phyloP scores from a whole-genome alignment of 192 early-diverging fungal species.

The Coemansia sp. region DNA sequence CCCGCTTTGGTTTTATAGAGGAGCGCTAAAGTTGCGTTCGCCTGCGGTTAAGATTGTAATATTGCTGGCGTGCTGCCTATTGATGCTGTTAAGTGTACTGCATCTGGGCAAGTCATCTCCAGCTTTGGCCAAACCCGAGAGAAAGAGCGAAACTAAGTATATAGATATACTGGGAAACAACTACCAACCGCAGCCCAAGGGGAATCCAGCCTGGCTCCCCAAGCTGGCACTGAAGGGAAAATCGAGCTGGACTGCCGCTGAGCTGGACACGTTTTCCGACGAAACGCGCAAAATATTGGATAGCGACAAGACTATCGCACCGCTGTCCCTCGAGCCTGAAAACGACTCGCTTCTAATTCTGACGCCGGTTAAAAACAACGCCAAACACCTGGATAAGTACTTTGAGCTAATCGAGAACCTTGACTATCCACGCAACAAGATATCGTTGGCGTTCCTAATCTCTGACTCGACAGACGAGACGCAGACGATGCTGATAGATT shows the following conservation, averaged over 20 bases:
- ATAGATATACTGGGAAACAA: slow-evolving; percentile 30
- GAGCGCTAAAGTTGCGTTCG: too few species aligned
- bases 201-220: slow-evolving; percentile 42
- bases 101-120: neutral
- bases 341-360: slow-evolving; percentile 56
- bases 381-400: slow-evolving; percentile 56
- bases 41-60: too few species aligned
- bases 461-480: slow-evolving; percentile 63
- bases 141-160: neutral
- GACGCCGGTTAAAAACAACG: slow-evolving; percentile 67
- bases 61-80: slow-evolving; percentile 6
- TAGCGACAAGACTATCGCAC: slow-evolving; percentile 26
- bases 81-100: neutral
- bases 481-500: slow-evolving; percentile 50
- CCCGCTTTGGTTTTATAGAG: too few species aligned
- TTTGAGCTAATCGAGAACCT: slow-evolving; percentile 59
- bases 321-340: slow-evolving; percentile 26
- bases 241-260: neutral
- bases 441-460: slow-evolving; percentile 68
- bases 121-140: neutral
- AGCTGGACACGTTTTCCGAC: slow-evolving; percentile 7
- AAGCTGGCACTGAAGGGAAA: neutral
- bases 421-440: slow-evolving; percentile 60
- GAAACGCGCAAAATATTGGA: slow-evolving; percentile 29
- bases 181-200: slow-evolving; percentile 19